These are phyloP conservation scores for Mesembryanthemum crystallinum DNA, from an alignment of 148 eudicot genomes.

Conservation along the genomic window DNA sequence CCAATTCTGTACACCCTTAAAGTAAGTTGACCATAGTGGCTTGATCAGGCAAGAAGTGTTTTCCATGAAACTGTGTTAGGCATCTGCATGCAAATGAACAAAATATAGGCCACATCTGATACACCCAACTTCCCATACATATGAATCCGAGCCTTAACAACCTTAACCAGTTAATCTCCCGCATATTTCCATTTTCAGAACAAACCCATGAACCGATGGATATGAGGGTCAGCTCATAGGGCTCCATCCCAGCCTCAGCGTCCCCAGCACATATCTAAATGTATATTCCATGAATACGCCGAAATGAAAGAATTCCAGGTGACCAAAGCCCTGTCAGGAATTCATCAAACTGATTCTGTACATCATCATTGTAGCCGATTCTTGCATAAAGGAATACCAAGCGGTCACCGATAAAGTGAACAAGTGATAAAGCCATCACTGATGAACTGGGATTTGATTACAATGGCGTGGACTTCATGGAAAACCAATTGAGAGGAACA, in stretches of 20 bases:
- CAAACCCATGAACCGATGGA: conserved; percentile 38
- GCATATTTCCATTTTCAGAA: conserved; percentile 27
- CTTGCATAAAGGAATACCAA: conserved; percentile 31
- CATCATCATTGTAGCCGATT: conserved; percentile 23
- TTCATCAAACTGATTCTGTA: conserved; percentile 43
- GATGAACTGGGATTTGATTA: conserved; percentile 29
- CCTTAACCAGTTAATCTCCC: conserved; percentile 37
- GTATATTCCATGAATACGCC: conserved; percentile 27
- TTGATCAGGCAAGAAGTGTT: conserved; percentile 41
- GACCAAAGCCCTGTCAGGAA: conserved; percentile 38
- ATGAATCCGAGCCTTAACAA: conserved; percentile 37
- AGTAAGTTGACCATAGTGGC: conserved; percentile 40
- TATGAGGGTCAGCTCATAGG: conserved; percentile 36
- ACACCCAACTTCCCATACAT: conserved; percentile 45
- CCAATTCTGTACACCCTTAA: conserved; percentile 38
- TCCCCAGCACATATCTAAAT: conserved; percentile 25
- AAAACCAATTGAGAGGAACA: conserved; percentile 19
- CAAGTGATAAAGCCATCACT: conserved; percentile 35
- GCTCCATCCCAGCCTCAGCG: conserved; percentile 20
- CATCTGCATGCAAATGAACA: conserved; percentile 32
- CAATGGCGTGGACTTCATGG: conserved; percentile 29
- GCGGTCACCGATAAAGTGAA: conserved; percentile 44
- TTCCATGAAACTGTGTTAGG: conserved; percentile 45
- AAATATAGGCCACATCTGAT: conserved; percentile 26
- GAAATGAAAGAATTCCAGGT: conserved; percentile 49